Base-by-base conservation (phyloP, 257 asterid species). In the Primulina eburnea region DNA sequence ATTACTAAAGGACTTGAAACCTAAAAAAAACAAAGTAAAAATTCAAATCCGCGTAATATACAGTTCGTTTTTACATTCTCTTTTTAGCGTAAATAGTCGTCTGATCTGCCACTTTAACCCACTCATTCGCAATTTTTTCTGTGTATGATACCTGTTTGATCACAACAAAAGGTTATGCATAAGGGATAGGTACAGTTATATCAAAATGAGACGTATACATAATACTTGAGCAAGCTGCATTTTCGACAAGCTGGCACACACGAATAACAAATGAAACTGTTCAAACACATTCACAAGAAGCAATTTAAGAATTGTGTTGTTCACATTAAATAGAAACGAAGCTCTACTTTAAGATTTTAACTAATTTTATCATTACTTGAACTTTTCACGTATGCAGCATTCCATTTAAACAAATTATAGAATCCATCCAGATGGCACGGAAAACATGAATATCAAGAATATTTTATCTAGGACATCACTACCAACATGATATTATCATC, bases 61-160 rank as follows among this genome's bases (percentile, higher is more conserved):
- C 79, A 78, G 53, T 60, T 65, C 66, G 58, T 59, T 34, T 33
- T 82, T 75, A 83, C 6, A 72, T 70, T 26, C 81, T 73, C 75
- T 80, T 84, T 75, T 80, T 83, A 10, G 85, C 82, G 37, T 91
- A 91, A 73, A 80, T 84, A 66, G 81, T 66, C 6, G 93, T 91
- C 83, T 89, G 97, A 73, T 86, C 96, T 9, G 90, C 95, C 72
- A 87, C 96, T 78, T 86, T 89, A 67, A 76, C 72, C 99, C 99
- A 94, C 82, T 91, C 98, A 9, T 33, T 81, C 40, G 77, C 96
- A 28, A 91, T 88, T 73, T 82, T 91, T 80, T 91, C 96, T 71
- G 78, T 74, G 64, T 85, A 88, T 32, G 88, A 57, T 69, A 89
- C 95, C 99, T 94, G 88, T 30, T 73, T 21, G n/a, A 34, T 70